A percentile compares a stretch with the other conserved stretches of the same genome.
Conservation (phyloP, 78 protist genomes). For the Cyanophora paradoxa region DNA sequence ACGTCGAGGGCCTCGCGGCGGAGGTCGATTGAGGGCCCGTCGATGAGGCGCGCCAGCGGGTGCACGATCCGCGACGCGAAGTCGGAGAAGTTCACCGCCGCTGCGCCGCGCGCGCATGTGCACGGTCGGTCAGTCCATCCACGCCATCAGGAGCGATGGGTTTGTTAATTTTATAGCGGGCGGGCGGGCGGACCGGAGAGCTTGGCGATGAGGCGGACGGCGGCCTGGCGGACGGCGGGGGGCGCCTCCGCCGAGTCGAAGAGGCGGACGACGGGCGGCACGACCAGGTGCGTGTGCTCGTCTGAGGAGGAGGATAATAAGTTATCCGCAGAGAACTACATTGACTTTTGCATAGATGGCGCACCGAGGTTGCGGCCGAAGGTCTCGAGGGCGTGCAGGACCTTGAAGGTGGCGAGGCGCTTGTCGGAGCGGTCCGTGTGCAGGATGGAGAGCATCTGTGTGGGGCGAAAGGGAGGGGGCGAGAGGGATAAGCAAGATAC, state of each 20-base stretch:
- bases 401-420: conserved; percentile 21
- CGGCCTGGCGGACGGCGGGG: not conserved
- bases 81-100: conserved; percentile 65
- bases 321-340: too few species aligned
- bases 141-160: too few species aligned
- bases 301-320: too few species aligned
- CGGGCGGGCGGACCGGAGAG: too few species aligned
- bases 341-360: too few species aligned
- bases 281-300: conserved; percentile 78
- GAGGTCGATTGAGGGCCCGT: not conserved
- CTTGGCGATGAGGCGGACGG: too few species aligned
- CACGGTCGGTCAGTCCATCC: too few species aligned
- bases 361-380: conserved; percentile 77
- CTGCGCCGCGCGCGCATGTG: not conserved
- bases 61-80: conserved; percentile 76
- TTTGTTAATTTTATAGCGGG: too few species aligned
- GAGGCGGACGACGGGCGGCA: conserved; percentile 76
- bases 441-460: conserved; percentile 1
- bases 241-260: conserved; percentile 35
- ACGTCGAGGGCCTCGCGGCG: not conserved
- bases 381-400: conserved; percentile 64
- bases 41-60: conserved; percentile 74
- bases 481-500: too few species aligned
- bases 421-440: not conserved
- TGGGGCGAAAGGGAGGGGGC: too few species aligned